Conservation (phyloP, 495 filamentous ascomycete genomes). For the Talaromyces adpressus region DNA sequence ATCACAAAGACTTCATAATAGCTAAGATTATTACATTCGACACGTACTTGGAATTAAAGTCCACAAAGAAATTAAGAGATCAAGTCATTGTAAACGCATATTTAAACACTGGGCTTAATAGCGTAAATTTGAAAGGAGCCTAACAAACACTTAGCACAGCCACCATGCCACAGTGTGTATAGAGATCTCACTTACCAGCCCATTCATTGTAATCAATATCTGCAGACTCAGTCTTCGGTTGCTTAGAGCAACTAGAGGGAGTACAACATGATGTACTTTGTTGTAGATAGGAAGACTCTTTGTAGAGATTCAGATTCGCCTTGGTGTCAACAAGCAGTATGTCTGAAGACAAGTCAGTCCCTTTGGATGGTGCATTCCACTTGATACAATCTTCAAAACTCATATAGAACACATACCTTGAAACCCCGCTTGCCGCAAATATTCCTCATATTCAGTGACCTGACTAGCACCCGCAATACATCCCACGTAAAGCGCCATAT, state of each 20-base stretch:
- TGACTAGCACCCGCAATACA: conserved; percentile 54
- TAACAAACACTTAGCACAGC: neutral
- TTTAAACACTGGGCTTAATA: neutral
- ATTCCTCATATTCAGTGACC: conserved; percentile 48
- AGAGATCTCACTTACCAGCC: conserved; percentile 13
- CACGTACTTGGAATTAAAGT: no score
- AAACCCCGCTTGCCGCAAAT: conserved; percentile 48
- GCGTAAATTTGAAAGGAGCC: conserved; percentile 8
- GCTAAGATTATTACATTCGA: no score
- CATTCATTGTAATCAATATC: conserved; percentile 18
- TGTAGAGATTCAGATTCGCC: conserved; percentile 53
- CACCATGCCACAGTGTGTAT: neutral
- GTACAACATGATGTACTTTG: conserved; percentile 6
- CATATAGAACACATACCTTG: conserved; percentile 26
- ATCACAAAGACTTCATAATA: neutral
- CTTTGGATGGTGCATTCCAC: neutral
- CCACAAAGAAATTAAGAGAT: no score
- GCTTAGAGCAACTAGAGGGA: conserved; percentile 2
- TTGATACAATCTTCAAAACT: neutral
- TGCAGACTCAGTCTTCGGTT: neutral
- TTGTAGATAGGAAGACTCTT: conserved; percentile 14
- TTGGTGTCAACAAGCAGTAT: conserved; percentile 45
- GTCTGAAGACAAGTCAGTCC: conserved; percentile 25
- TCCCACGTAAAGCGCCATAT: conserved; percentile 50
- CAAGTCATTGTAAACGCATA: neutral